Evolutionary conservation across 768 basidiomycete species (phyloP).

Genomic region (Dacryopinax spathularia): DNA sequence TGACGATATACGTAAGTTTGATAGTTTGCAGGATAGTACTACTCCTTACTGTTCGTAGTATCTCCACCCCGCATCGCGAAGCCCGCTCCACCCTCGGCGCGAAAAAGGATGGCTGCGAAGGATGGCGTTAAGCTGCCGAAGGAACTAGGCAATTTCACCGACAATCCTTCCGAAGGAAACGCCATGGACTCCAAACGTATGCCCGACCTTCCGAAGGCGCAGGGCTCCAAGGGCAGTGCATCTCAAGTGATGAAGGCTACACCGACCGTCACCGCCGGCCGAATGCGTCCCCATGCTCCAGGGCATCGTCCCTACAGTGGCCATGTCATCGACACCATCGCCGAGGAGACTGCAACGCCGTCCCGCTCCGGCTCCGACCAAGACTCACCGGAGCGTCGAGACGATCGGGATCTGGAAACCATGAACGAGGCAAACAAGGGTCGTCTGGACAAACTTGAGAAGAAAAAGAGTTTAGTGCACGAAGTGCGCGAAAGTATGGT

Average conservation of each 20-base stretch:
- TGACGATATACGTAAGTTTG: neutral
- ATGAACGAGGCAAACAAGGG: neutral
- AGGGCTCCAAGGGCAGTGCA: neutral
- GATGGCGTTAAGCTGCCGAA: neutral
- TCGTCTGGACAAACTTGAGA: neutral
- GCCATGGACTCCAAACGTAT: neutral
- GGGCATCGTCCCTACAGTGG: neutral
- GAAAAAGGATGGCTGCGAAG: no score
- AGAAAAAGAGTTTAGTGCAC: neutral
- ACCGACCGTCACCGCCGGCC: neutral
- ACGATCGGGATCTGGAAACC: neutral
- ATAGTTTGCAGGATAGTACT: neutral
- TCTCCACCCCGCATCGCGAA: neutral
- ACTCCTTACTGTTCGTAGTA: neutral
- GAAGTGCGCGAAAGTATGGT: neutral
- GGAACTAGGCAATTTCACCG: neutral
- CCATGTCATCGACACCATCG: neutral
- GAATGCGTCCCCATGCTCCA: neutral
- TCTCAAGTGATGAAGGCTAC: neutral
- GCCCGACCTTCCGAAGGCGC: neutral
- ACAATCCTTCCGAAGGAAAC: neutral
- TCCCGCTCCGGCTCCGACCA: neutral
- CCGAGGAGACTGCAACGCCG: neutral
- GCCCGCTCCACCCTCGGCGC: neutral
- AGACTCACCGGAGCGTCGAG: neutral